These are phyloP conservation scores for Hygrophorus russula DNA, from an alignment of 768 basidiomycete species.

Conservation along the genomic window DNA sequence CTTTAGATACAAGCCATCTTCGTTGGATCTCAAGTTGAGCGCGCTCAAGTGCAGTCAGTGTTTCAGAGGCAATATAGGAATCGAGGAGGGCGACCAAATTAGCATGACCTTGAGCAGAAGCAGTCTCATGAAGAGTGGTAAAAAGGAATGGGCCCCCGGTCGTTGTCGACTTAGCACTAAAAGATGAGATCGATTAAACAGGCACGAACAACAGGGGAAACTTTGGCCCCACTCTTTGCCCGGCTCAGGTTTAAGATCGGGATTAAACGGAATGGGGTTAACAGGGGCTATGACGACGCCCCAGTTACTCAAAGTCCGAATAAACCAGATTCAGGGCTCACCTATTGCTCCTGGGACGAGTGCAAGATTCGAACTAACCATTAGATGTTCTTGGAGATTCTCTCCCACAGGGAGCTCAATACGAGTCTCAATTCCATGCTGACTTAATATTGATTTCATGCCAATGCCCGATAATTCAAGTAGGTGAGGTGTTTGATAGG, in stretches of 20 bases:
- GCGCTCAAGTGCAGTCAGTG: neutral
- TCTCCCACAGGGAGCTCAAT: conserved; percentile 35
- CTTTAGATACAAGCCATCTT: neutral
- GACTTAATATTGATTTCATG: conserved; percentile 24
- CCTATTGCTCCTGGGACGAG: conserved; percentile 3
- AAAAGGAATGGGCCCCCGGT: conserved; percentile 4
- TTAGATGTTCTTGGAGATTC: conserved; percentile 20
- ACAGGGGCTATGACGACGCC: neutral
- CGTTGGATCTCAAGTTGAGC: conserved; percentile 1
- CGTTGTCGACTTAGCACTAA: conserved; percentile 2
- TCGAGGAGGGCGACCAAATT: neutral
- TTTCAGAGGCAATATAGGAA: neutral
- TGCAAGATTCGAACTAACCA: conserved; percentile 8
- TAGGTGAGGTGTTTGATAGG: conserved; percentile 22
- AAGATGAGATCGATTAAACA: neutral
- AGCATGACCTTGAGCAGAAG: neutral
- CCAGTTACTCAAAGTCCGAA: neutral
- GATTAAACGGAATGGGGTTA: neutral
- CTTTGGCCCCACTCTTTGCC: neutral
- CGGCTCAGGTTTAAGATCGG: neutral
- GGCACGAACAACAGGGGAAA: neutral
- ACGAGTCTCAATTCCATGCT: conserved; percentile 24
- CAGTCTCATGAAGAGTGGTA: neutral
- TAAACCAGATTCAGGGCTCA: neutral
- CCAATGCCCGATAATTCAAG: conserved; percentile 37